Conservation (phyloP, 2,329 filamentous ascomycete species). For the Colletotrichum limetticola region DNA sequence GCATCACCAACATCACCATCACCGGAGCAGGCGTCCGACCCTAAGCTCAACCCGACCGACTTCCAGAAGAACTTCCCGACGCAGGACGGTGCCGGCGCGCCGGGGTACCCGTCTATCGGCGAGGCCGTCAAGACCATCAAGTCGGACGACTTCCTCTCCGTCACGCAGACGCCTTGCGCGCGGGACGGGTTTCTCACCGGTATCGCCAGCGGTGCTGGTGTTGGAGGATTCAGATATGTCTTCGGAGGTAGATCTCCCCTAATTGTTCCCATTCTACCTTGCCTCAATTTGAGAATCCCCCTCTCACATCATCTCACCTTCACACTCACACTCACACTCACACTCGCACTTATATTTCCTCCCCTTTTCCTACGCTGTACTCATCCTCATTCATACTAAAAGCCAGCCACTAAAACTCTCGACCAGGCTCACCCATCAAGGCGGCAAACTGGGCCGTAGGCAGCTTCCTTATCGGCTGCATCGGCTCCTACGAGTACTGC, state of each 20-base stretch:
- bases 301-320: neutral
- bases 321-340: too few species aligned
- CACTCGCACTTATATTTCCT: neutral
- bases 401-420: neutral
- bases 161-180: conserved; percentile 86
- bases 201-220: conserved; percentile 80
- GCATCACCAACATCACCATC: neutral
- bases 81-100: conserved; percentile 36
- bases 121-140: conserved; percentile 77
- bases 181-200: conserved; percentile 85
- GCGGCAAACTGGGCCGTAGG: conserved; percentile 89
- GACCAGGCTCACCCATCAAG: conserved; percentile 58
- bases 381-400: too few species aligned
- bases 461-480: conserved; percentile 75
- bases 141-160: conserved; percentile 73
- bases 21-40: neutral
- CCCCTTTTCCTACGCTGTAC: neutral
- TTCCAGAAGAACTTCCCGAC: conserved; percentile 37
- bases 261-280: neutral
- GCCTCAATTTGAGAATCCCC: too few species aligned
- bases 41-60: conserved; percentile 30
- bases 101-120: conserved; percentile 51
- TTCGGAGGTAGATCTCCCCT: conserved; percentile 71
- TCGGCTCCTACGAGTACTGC: conserved; percentile 85
- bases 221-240: conserved; percentile 80